Percentiles rank a stretch among this genome's conserved stretches.
phyloP scores from a whole-genome alignment of 768 basidiomycete genomes.

The Mycena maculata region DNA sequence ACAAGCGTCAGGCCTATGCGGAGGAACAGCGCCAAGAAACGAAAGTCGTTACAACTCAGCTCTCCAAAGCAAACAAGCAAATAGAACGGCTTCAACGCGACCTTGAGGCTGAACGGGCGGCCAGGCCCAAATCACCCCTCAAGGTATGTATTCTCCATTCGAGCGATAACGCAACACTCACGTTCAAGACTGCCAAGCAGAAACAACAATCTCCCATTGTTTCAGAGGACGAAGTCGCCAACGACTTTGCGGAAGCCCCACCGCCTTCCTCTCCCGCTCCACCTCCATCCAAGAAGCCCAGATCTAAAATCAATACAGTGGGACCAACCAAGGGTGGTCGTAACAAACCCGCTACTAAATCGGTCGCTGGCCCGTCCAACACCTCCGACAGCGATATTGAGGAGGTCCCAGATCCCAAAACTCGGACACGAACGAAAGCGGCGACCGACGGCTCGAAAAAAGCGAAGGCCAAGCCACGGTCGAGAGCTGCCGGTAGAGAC shows the following conservation, averaged over 20 bases:
- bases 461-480: conserved; percentile 17
- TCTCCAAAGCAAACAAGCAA: conserved; percentile 55
- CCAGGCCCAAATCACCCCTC: conserved; percentile 43
- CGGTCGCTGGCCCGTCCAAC: conserved; percentile 37
- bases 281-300: conserved; percentile 23
- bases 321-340: conserved; percentile 18
- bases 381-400: conserved; percentile 29
- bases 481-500: conserved; percentile 23
- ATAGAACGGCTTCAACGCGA: conserved; percentile 58
- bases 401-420: conserved; percentile 22
- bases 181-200: conserved; percentile 13
- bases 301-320: conserved; percentile 10
- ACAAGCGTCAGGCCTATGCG: conserved; percentile 49
- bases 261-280: conserved; percentile 33
- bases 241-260: conserved; percentile 29
- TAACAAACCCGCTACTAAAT: conserved; percentile 34
- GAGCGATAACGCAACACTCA: not conserved
- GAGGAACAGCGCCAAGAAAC: conserved; percentile 51
- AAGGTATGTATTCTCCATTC: conserved; percentile 28
- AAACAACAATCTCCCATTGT: conserved; percentile 24
- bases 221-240: conserved; percentile 39
- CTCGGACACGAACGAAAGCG: conserved; percentile 26
- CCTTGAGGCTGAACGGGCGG: conserved; percentile 52
- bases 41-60: conserved; percentile 47
- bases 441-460: conserved; percentile 6